A percentile compares a stretch with the other conserved stretches of the same genome.
Conservation (phyloP, 2,329 filamentous ascomycete genomes). For the Basipetospora sp. region DNA sequence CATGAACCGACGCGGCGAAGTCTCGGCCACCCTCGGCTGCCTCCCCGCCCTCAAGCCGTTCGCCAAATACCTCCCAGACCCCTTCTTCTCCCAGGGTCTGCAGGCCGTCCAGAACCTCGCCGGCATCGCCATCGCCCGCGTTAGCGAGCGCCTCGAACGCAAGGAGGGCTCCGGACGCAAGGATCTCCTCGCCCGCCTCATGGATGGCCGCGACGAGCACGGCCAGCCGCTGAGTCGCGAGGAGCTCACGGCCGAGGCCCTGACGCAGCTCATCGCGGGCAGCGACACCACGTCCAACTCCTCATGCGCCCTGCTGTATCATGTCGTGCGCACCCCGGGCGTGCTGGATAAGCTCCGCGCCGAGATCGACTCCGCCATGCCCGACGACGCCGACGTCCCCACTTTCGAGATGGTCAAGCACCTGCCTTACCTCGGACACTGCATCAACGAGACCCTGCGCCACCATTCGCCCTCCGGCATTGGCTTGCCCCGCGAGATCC, state of each 20-base stretch:
- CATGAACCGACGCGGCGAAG: slow-evolving; percentile 74
- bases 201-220: slow-evolving; percentile 71
- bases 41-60: slow-evolving; percentile 62
- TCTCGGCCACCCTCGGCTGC: slow-evolving; percentile 66
- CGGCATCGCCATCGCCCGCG: slow-evolving; percentile 74
- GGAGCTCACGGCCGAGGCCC: slow-evolving; percentile 74
- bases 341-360: slow-evolving; percentile 57
- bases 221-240: slow-evolving; percentile 60
- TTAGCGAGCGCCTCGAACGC: slow-evolving; percentile 56
- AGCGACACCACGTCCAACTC: slow-evolving; percentile 68
- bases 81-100: slow-evolving; percentile 65
- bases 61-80: slow-evolving; percentile 65
- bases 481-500: slow-evolving; percentile 65
- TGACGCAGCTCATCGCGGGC: slow-evolving; percentile 76
- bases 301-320: slow-evolving; percentile 69
- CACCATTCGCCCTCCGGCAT: slow-evolving; percentile 77
- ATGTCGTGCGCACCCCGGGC: slow-evolving; percentile 53
- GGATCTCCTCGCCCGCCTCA: slow-evolving; percentile 68
- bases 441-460: slow-evolving; percentile 73
- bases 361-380: slow-evolving; percentile 61
- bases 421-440: slow-evolving; percentile 58
- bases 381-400: slow-evolving; percentile 47
- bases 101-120: slow-evolving; percentile 65
- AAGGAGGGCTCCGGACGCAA: slow-evolving; percentile 53
- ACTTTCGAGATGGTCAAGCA: slow-evolving; percentile 58